phyloP scores from a whole-genome alignment of 352 stramenopile genomes.

The Elongisporangium prolatum region DNA sequence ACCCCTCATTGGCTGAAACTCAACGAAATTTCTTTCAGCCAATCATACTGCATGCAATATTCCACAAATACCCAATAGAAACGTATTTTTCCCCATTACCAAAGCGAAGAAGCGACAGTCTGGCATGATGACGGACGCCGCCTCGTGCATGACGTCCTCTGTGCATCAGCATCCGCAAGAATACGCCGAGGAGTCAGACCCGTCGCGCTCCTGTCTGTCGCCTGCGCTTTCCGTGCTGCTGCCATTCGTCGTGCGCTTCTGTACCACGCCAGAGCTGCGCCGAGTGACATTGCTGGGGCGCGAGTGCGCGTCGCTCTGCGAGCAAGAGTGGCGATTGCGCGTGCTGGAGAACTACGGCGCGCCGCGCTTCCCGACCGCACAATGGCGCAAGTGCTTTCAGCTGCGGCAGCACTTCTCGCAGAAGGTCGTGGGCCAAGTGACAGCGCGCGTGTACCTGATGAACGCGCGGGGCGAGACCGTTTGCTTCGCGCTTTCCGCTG shows the following conservation, averaged over 20 bases:
- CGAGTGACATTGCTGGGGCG: constrained; percentile 37
- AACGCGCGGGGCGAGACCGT: constrained; percentile 70
- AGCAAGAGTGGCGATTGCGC: constrained; percentile 61
- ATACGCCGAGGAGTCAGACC: background rate
- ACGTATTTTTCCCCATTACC: background rate
- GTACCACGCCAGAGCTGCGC: constrained; percentile 34
- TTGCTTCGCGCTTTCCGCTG: constrained; percentile 48
- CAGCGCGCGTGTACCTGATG: constrained; percentile 78
- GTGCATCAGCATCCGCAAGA: background rate
- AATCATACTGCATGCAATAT: background rate
- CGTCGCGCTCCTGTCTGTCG: background rate
- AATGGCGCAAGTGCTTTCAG: constrained; percentile 65
- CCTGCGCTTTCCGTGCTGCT: constrained; percentile 12
- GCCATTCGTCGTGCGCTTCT: constrained; percentile 54
- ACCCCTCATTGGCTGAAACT: background rate
- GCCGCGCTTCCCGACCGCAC: constrained; percentile 38
- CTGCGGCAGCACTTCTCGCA: constrained; percentile 57
- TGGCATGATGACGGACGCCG: background rate
- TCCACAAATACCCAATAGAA: background rate
- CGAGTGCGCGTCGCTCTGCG: constrained; percentile 36
- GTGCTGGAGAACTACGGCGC: constrained; percentile 44
- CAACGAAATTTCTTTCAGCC: background rate
- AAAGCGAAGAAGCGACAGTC: background rate
- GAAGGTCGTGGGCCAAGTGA: constrained; percentile 52
- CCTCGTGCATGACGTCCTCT: background rate